Percentiles rank a stretch among this genome's conserved stretches.
Conservation (phyloP, 176 grass and related monocot species). For the Rhynchospora tenuis region DNA sequence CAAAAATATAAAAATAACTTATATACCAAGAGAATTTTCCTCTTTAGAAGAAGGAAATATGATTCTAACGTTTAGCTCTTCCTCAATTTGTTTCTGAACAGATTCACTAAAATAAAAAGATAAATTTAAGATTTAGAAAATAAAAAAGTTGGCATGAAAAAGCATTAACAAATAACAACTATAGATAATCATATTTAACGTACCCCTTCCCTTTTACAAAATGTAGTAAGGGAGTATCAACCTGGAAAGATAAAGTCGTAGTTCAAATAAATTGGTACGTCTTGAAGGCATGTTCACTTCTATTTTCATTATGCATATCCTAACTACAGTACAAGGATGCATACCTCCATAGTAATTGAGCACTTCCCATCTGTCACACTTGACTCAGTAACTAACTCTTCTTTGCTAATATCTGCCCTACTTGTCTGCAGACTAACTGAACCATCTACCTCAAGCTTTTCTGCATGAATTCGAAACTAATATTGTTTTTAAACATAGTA, state of each 20-base stretch:
- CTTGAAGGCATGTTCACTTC: background rate
- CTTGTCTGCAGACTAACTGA: background rate
- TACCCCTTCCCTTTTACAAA: conserved; percentile 86
- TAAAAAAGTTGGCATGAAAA: background rate
- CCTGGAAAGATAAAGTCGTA: conserved; percentile 41
- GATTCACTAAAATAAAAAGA: conserved; percentile 49
- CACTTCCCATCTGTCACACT: conserved; percentile 1
- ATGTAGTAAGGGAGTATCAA: conserved; percentile 51
- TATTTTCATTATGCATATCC: background rate
- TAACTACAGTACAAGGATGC: background rate
- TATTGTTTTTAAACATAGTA: background rate
- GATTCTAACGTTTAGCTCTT: conserved; percentile 59
- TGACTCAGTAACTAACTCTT: background rate
- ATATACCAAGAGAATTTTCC: conserved; percentile 51
- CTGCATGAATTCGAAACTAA: background rate
- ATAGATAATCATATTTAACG: conserved; percentile 12
- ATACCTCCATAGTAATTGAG: conserved; percentile 24
- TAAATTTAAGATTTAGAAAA: conserved; percentile 14
- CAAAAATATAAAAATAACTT: background rate
- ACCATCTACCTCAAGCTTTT: background rate
- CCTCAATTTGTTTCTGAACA: conserved; percentile 76
- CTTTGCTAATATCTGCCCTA: background rate
- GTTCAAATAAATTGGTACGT: background rate
- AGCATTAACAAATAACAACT: background rate
- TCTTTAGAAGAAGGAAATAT: conserved; percentile 56